Evolutionary conservation across 1,284 basidiomycete species (phyloP), one percentile per base, ranked within the genome.

Genomic region (Ustilago shanxiensis): DNA sequence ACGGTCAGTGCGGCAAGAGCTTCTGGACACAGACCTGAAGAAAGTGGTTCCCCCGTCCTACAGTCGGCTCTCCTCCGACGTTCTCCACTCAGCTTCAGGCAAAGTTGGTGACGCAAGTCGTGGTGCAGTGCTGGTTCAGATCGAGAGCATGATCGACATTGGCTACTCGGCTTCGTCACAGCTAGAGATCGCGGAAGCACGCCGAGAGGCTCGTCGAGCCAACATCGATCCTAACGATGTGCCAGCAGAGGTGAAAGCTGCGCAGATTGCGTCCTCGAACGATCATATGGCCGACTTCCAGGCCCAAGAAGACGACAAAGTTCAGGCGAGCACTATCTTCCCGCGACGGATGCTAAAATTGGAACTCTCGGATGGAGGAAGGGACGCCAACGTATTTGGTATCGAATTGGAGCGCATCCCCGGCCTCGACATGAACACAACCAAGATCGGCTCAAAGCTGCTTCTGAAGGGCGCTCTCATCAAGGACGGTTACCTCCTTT

Each of bases 291-390:
- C 66, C 22, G 71, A 73, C n/a, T 77, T 77, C n/a, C 60, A 73
- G 24, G 71, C 75, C n/a, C 63, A 71, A 39, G 67, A 77, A 26
- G 75, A 77, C n/a, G 67, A 68, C 52, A 72, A 70, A 35, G 26
- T 56, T 1, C 60, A 56, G 9, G 37, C 94, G 14, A 95, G 94
- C 0, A 95, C 95, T 79, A 95, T 99, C 53, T 88, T 98, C 72
- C 98, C 96, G 2, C 98, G 98, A 88, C 98, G 98, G 85, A 89
- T 99, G 50, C 88, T 99, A 39, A 93, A 91, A 22, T 93, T 91
- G 13, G 92, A 92, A 3, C 88, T 99, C 79, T 90, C 91, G 67
- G 95, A 95, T 84, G 93, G 95, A 0, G 95, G 98, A 77, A 93
- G 92, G 0, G 93, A 93, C 0, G 94, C 97, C 29, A 95, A 93